Evolutionary conservation across 225 moss, liverwort and hornwort genomes (phyloP).

Genomic region (Lunularia cruciata): DNA sequence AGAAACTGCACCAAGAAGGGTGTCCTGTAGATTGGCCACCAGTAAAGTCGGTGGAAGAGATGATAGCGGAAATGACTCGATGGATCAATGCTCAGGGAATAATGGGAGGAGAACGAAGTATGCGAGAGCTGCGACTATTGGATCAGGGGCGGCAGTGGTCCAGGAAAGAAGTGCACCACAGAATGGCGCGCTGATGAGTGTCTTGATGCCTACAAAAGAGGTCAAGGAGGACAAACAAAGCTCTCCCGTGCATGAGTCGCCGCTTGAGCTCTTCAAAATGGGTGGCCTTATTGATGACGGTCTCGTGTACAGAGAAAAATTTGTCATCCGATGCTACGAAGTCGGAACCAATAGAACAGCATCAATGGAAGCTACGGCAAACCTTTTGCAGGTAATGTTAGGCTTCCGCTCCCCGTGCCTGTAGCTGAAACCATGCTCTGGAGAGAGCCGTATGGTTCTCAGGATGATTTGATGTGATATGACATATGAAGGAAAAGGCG

Average conservation of each 20-base stretch:
- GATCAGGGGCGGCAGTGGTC: conserved; percentile 22
- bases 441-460: too few species aligned
- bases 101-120: conserved; percentile 18
- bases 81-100: background rate
- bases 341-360: conserved; percentile 52
- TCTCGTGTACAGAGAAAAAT: conserved; percentile 47
- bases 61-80: conserved; percentile 6
- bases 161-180: conserved; percentile 21
- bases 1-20: background rate
- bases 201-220: conserved; percentile 1
- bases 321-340: conserved; percentile 53
- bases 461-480: too few species aligned
- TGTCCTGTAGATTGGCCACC: conserved; percentile 12
- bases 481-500: too few species aligned
- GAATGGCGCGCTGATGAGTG: conserved; percentile 18
- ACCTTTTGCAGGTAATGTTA: conserved; percentile 46
- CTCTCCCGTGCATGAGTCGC: background rate
- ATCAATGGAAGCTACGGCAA: conserved; percentile 52
- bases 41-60: conserved; percentile 14
- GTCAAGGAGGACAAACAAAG: background rate
- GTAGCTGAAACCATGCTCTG: background rate
- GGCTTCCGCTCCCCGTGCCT: background rate
- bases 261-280: background rate
- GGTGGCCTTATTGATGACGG: conserved; percentile 35
- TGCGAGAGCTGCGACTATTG: conserved; percentile 19